Percentiles rank a stretch among this genome's conserved stretches.
phyloP scores from a whole-genome alignment of 306 rosid genomes.

The Cucumis hystrix region DNA sequence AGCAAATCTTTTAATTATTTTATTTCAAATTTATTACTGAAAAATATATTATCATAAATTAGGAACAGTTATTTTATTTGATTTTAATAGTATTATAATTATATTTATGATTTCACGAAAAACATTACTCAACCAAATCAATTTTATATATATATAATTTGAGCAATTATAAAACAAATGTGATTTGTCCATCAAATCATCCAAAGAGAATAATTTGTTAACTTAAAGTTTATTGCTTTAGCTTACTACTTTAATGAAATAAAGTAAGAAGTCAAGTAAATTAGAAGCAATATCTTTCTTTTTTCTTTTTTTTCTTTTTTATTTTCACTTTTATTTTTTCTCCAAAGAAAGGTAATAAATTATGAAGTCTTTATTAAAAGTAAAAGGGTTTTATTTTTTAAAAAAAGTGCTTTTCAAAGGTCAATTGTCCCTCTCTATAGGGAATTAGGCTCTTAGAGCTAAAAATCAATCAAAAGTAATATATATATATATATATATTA shows the following conservation, averaged over 20 bases:
- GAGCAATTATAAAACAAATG: neutral
- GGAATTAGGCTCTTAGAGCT: neutral
- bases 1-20: too few species aligned
- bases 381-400: neutral
- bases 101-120: neutral
- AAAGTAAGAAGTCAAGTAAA: constrained; percentile 3
- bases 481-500: too few species aligned
- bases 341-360: constrained; percentile 1
- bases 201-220: neutral
- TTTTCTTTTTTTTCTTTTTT: neutral
- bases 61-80: neutral
- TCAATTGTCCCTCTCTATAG: neutral
- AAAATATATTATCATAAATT: neutral
- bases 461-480: neutral
- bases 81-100: neutral
- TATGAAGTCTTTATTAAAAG: constrained; percentile 2
- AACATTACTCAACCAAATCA: neutral
- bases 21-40: too few species aligned
- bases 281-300: constrained; percentile 1
- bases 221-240: neutral
- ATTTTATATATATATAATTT: neutral
- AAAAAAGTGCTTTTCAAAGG: neutral
- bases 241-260: neutral
- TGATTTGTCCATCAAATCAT: neutral
- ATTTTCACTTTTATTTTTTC: neutral